These are phyloP conservation scores for Alternaria incomplexa DNA, from an alignment of 2,329 filamentous ascomycete genomes.

Conservation along the genomic window DNA sequence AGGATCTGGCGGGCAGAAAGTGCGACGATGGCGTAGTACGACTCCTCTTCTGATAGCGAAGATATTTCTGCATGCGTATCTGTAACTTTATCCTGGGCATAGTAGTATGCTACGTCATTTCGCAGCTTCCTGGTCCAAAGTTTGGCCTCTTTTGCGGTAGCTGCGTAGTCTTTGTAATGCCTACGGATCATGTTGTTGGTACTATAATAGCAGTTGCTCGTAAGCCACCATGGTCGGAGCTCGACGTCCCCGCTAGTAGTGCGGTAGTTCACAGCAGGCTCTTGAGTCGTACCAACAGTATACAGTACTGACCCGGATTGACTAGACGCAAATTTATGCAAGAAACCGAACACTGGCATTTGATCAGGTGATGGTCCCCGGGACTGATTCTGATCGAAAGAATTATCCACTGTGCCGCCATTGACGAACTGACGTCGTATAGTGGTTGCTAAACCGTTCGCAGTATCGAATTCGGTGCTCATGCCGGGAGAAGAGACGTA, in stretches of 20 bases:
- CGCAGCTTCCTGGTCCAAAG: neutral
- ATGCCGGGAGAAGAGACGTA: neutral
- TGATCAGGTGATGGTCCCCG: accelerated
- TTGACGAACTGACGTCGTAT: neutral
- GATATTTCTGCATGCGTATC: neutral
- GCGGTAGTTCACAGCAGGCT: neutral
- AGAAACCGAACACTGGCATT: neutral
- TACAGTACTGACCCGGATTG: neutral
- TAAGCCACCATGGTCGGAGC: neutral
- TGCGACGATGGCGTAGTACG: neutral
- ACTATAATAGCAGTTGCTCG: neutral
- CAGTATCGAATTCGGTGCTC: neutral
- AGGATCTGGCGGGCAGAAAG: neutral
- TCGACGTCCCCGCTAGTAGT: neutral
- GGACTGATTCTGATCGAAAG: neutral
- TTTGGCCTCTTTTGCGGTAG: neutral
- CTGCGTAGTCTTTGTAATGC: neutral
- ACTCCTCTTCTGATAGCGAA: neutral
- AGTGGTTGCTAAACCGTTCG: neutral
- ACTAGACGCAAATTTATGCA: neutral
- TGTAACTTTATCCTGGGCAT: neutral
- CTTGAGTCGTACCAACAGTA: neutral
- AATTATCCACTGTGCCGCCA: neutral
- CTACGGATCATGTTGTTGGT: neutral
- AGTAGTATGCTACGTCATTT: neutral